phyloP scores from a whole-genome alignment of 805 yeast genomes.

The Candida golubevii region DNA sequence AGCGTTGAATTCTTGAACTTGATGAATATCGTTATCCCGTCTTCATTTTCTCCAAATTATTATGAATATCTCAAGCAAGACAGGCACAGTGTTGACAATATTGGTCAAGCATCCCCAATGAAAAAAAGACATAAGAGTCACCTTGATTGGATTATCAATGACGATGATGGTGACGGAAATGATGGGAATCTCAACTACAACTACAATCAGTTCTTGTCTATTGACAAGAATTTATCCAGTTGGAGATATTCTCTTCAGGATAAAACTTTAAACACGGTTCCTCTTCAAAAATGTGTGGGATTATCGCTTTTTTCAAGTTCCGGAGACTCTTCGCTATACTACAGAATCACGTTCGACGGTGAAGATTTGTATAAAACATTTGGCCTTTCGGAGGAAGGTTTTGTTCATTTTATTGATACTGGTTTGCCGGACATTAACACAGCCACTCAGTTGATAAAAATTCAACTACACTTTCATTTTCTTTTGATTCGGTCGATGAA shows the following conservation, averaged over 20 bases:
- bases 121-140: conserved; percentile 16
- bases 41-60: conserved; percentile 43
- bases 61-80: conserved; percentile 35
- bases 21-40: conserved; percentile 42
- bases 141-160: conserved; percentile 42
- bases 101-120: neutral
- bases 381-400: conserved; percentile 14
- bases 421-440: conserved; percentile 39
- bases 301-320: conserved; percentile 23
- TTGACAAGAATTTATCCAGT: conserved; percentile 37
- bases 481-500: conserved; percentile 40
- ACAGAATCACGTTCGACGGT: conserved; percentile 22
- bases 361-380: conserved; percentile 11
- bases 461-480: conserved; percentile 43
- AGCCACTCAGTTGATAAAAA: conserved; percentile 36
- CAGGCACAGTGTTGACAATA: conserved; percentile 14
- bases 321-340: conserved; percentile 28
- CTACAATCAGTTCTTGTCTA: conserved; percentile 38
- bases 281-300: conserved; percentile 29
- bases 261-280: conserved; percentile 22
- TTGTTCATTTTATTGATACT: conserved; percentile 22
- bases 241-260: conserved; percentile 38
- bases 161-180: conserved; percentile 46
- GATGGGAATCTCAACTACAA: conserved; percentile 45
- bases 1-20: conserved; percentile 42